A percentile compares a stretch with the other conserved stretches of the same genome.
Evolutionary conservation across 2,329 filamentous ascomycete genomes (phyloP).

Genomic region (Cladosporium sp.): DNA sequence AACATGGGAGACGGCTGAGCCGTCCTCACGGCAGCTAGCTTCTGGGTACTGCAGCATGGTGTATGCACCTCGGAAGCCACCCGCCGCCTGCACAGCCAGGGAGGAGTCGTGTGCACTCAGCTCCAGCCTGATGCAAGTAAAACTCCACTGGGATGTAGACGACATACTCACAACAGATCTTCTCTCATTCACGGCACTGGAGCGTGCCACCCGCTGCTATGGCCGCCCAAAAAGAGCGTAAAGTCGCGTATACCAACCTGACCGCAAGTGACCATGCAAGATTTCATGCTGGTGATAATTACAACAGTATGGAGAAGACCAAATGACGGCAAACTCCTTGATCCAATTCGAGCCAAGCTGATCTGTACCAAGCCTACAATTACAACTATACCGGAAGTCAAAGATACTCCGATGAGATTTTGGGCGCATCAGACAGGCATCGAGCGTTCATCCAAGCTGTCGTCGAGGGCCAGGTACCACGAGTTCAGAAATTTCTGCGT

Average conservation of each 20-base stretch:
- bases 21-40: too few species aligned
- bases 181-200: neutral
- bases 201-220: neutral
- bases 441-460: constrained; percentile 3
- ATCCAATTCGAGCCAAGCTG: too few species aligned
- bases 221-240: neutral
- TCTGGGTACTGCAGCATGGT: neutral
- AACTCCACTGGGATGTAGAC: too few species aligned
- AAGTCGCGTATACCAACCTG: neutral
- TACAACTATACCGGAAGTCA: neutral
- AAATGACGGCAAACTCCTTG: too few species aligned
- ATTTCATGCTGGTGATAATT: neutral
- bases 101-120: neutral
- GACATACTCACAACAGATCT: too few species aligned
- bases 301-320: neutral
- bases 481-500: constrained; percentile 7
- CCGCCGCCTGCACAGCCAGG: neutral
- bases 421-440: neutral
- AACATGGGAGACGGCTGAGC: too few species aligned
- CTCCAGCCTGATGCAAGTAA: neutral
- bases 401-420: neutral
- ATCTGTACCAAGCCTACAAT: neutral
- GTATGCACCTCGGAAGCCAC: neutral
- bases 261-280: neutral
- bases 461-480: constrained; percentile 12